Percentiles rank a stretch among this genome's conserved stretches.
Conservation (phyloP, 2,329 filamentous ascomycete genomes). For the Clarireedia paspali region DNA sequence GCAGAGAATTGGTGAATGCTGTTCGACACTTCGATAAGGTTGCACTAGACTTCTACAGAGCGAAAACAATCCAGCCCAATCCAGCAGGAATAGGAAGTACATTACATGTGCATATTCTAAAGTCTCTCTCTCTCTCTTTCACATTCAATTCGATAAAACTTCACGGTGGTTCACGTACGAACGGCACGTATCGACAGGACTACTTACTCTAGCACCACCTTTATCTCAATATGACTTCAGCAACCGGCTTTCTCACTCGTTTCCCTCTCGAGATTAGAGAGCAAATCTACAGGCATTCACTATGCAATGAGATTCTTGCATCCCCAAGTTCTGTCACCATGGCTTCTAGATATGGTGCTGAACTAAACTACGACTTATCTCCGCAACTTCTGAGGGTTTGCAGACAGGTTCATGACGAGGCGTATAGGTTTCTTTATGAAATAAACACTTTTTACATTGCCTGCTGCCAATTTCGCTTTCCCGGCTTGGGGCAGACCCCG, state of each 20-base stretch:
- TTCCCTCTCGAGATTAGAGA: slow-evolving; percentile 44
- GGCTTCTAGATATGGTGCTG: neutral
- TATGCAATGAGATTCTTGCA: slow-evolving; percentile 6
- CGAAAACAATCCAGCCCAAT: too few relatives aligned
- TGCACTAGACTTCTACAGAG: too few relatives aligned
- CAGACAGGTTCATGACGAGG: neutral
- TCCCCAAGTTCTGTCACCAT: neutral
- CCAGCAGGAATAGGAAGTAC: too few relatives aligned
- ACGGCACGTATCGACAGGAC: too few relatives aligned
- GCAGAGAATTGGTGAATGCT: too few relatives aligned
- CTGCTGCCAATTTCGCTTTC: neutral
- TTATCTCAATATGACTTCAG: neutral
- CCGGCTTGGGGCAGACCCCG: neutral
- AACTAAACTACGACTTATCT: slow-evolving; percentile 9
- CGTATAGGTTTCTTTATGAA: slow-evolving; percentile 35
- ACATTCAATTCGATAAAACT: too few relatives aligned
- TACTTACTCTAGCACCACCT: too few relatives aligned
- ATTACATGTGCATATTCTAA: too few relatives aligned
- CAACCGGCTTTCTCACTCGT: neutral
- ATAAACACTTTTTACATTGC: slow-evolving; percentile 33
- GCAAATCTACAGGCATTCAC: slow-evolving; percentile 36
- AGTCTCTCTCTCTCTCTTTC: too few relatives aligned
- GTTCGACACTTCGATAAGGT: too few relatives aligned
- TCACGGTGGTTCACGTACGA: too few relatives aligned
- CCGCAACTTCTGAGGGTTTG: slow-evolving; percentile 9